Percentiles rank a stretch among this genome's conserved stretches.
These are phyloP conservation scores for Auricularia heimuer DNA, from an alignment of 768 basidiomycete genomes.

Conservation along the genomic window DNA sequence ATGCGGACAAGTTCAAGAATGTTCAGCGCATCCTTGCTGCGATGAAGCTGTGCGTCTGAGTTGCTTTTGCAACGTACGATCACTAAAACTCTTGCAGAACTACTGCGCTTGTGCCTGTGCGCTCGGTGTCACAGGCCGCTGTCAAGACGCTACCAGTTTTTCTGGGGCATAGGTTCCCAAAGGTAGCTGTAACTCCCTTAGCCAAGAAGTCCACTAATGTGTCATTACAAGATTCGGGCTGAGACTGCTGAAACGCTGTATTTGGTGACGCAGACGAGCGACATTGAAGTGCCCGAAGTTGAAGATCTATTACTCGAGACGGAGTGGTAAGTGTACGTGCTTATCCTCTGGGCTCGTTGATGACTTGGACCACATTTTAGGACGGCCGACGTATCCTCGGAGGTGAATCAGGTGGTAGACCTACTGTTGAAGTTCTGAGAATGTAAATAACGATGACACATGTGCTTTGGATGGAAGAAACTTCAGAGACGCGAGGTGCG, in stretches of 20 bases:
- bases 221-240: constrained; percentile 52
- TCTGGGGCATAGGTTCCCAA: constrained; percentile 72
- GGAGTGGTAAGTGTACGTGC: constrained; percentile 49
- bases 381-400: not conserved
- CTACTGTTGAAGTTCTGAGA: not conserved
- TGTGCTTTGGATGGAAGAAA: no score
- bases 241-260: constrained; percentile 80
- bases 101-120: constrained; percentile 50
- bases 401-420: not conserved
- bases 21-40: constrained; percentile 70
- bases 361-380: not conserved
- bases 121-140: constrained; percentile 31
- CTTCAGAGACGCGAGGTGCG: no score
- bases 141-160: constrained; percentile 45
- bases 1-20: constrained; percentile 65
- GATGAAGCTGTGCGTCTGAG: constrained; percentile 65
- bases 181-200: constrained; percentile 35
- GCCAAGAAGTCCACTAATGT: not conserved
- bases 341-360: not conserved
- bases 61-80: constrained; percentile 1
- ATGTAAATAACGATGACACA: not conserved
- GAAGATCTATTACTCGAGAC: constrained; percentile 72
- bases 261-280: constrained; percentile 59
- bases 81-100: constrained; percentile 34
- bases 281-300: constrained; percentile 53